phyloP scores from a whole-genome alignment of 106 monocot species.

The Platanthera zijinensis region DNA sequence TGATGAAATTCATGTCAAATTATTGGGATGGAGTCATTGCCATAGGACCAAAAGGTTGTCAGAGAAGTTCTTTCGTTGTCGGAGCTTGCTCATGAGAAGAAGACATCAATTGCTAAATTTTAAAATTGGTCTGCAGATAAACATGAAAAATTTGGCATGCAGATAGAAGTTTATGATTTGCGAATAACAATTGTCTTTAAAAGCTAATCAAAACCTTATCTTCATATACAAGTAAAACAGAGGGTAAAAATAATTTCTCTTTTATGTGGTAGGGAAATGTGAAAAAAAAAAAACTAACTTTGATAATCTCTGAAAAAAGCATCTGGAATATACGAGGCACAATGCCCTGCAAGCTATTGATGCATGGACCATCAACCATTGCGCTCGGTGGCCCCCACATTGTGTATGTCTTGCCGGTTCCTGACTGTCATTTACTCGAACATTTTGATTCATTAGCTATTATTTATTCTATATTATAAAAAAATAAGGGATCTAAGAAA shows the following conservation, averaged over 20 bases:
- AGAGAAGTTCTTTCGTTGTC: too few species aligned
- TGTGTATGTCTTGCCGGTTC: slow-evolving; percentile 89
- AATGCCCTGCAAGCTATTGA: slow-evolving; percentile 45
- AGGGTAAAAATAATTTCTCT: neutral
- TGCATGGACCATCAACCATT: slow-evolving; percentile 49
- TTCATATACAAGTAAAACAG: neutral
- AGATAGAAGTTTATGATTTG: too few species aligned
- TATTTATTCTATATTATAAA: too few species aligned
- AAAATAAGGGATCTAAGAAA: too few species aligned
- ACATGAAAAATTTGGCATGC: too few species aligned
- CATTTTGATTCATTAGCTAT: neutral
- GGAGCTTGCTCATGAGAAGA: too few species aligned
- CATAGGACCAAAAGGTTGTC: too few species aligned
- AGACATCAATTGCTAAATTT: too few species aligned
- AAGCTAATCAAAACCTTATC: neutral
- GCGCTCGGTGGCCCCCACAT: slow-evolving; percentile 92
- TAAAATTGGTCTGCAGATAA: too few species aligned
- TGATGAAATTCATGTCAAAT: too few species aligned
- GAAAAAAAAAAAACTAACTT: slow-evolving; percentile 23
- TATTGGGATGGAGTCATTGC: too few species aligned
- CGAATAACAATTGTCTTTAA: neutral
- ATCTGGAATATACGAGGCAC: slow-evolving; percentile 78
- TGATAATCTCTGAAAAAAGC: slow-evolving; percentile 74
- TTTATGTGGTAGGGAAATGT: neutral
- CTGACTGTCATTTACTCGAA: slow-evolving; percentile 32